Evolutionary conservation across 2,329 filamentous ascomycete genomes (phyloP).

Genomic region (Phyllosticta citriasiana): DNA sequence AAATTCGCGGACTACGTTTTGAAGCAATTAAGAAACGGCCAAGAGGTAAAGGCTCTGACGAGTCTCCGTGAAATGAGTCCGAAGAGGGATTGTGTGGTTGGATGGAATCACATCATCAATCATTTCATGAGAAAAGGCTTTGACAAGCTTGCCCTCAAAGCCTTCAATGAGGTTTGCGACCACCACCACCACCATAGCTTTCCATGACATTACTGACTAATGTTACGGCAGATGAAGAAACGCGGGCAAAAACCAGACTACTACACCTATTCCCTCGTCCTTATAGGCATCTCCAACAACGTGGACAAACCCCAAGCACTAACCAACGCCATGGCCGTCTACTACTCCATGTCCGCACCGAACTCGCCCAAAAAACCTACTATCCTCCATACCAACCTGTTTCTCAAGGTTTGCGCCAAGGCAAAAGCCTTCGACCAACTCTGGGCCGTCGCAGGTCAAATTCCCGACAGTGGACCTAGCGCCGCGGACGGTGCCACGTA

Average conservation of each 20-base stretch:
- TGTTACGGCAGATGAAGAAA: conserved; percentile 76
- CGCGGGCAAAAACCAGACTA: conserved; percentile 68
- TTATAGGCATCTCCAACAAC: conserved; percentile 61
- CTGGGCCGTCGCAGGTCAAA: conserved; percentile 63
- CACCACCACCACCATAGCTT: too few relatives aligned
- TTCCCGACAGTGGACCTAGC: conserved; percentile 53
- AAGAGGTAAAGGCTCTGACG: conserved; percentile 56
- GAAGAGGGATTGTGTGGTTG: conserved; percentile 54
- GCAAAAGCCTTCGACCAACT: conserved; percentile 69
- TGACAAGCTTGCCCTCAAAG: conserved; percentile 58
- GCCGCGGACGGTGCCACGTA: conserved; percentile 66
- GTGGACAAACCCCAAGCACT: conserved; percentile 49
- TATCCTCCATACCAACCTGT: conserved; percentile 77
- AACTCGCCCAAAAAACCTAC: conserved; percentile 58
- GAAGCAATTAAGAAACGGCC: conserved; percentile 47
- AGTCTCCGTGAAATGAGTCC: conserved; percentile 60
- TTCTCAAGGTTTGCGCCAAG: conserved; percentile 70
- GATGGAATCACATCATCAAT: conserved; percentile 81
- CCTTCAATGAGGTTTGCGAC: conserved; percentile 70
- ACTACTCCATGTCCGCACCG: conserved; percentile 60
- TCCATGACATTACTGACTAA: conserved; percentile 2
- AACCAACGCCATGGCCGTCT: conserved; percentile 61
- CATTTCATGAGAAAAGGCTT: conserved; percentile 54
- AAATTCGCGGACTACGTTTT: conserved; percentile 61
- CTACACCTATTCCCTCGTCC: conserved; percentile 74